phyloP scores from a whole-genome alignment of 2,329 filamentous ascomycete species.

The Trichoderma cornu-damae region DNA sequence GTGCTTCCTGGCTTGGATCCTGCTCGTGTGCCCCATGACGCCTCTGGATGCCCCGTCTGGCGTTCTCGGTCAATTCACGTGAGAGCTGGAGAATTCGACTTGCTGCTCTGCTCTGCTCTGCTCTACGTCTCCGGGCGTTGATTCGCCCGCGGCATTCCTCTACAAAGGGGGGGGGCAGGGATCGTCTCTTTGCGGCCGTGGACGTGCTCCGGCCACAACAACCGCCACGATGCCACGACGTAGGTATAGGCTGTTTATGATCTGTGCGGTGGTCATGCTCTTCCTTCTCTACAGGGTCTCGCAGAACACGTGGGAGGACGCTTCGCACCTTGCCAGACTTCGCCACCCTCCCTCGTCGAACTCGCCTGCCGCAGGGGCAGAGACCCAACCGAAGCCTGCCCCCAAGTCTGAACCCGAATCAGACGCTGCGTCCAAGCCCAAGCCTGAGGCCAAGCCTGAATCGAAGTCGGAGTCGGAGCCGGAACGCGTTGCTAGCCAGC shows the following conservation, averaged over 20 bases:
- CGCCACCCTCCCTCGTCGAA: slow-evolving; percentile 10
- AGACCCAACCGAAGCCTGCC: neutral
- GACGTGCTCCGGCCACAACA: neutral
- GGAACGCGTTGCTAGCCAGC: neutral
- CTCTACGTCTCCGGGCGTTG: neutral
- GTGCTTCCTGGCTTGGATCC: neutral
- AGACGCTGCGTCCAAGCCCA: neutral
- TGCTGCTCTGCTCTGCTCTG: neutral
- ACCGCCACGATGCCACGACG: slow-evolving; percentile 50
- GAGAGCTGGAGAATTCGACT: neutral
- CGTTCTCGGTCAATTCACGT: neutral
- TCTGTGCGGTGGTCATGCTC: slow-evolving; percentile 50
- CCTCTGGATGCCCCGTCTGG: neutral
- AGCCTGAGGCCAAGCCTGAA: neutral
- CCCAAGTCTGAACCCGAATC: slow-evolving; percentile 3
- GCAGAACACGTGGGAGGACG: slow-evolving; percentile 37
- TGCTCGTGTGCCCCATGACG: slow-evolving; percentile 3
- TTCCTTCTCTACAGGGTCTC: slow-evolving; percentile 50
- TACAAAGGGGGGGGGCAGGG: neutral
- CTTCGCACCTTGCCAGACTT: slow-evolving; percentile 9
- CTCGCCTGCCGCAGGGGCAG: neutral
- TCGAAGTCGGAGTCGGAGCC: neutral
- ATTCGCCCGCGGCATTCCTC: neutral
- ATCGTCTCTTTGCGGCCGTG: neutral
- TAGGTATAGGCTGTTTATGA: slow-evolving; percentile 56